Conservation (phyloP, 1,139 yeast genomes). For the Suhomyces atakaporum region DNA sequence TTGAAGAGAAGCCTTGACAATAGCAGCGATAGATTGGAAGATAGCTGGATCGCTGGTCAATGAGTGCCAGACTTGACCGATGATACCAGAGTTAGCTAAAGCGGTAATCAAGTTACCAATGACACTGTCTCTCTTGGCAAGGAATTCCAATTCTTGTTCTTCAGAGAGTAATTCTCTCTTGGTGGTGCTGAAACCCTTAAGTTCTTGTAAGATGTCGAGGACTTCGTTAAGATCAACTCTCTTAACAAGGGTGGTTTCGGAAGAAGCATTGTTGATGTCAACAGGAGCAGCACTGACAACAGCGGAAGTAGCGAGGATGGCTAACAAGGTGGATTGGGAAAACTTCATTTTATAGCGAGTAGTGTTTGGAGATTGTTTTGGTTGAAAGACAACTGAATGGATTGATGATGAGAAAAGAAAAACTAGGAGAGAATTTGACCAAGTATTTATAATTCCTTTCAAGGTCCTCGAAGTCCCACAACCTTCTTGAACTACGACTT, state of each 20-base stretch:
- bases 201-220: constrained; percentile 36
- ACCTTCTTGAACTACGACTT: not conserved
- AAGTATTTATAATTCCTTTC: constrained; percentile 11
- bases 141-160: constrained; percentile 28
- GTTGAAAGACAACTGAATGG: constrained; percentile 6
- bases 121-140: constrained; percentile 44
- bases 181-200: constrained; percentile 29
- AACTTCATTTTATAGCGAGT: constrained; percentile 38
- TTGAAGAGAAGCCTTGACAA: constrained; percentile 37
- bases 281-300: constrained; percentile 47
- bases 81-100: constrained; percentile 42
- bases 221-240: constrained; percentile 42
- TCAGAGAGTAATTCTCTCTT: constrained; percentile 34
- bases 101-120: constrained; percentile 42
- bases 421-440: constrained; percentile 1
- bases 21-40: constrained; percentile 26
- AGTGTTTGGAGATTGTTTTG: constrained; percentile 3
- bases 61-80: constrained; percentile 39
- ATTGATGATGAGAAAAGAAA: constrained; percentile 9
- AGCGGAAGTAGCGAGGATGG: constrained; percentile 44
- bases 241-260: constrained; percentile 32
- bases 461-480: not conserved
- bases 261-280: constrained; percentile 16
- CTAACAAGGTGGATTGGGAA: constrained; percentile 43
- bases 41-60: constrained; percentile 37